Percentiles rank a stretch among this genome's conserved stretches.
phyloP scores from a whole-genome alignment of 176 grass and related monocot species.

The Avena eriantha region DNA sequence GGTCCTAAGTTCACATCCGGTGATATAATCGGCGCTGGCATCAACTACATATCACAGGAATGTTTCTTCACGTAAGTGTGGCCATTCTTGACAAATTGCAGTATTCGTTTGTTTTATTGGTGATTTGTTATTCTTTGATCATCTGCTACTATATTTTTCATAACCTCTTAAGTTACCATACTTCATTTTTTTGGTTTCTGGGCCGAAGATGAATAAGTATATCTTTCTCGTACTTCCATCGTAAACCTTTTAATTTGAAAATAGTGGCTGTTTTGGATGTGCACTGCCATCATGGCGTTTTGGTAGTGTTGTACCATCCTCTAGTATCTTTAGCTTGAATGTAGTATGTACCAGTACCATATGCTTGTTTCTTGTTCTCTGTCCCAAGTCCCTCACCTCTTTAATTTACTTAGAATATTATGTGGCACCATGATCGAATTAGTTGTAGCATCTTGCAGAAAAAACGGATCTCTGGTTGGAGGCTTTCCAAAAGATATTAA shows the following conservation, averaged over 20 bases:
- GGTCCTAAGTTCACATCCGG: constrained; percentile 92
- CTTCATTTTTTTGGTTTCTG: not conserved
- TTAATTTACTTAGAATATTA: constrained; percentile 21
- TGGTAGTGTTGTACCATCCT: constrained; percentile 11
- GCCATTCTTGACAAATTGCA: constrained; percentile 2
- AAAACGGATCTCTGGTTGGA: constrained; percentile 89
- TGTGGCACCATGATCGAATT: constrained; percentile 23
- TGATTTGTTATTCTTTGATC: constrained; percentile 18
- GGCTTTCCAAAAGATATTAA: constrained; percentile 76
- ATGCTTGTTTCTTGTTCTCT: constrained; percentile 28
- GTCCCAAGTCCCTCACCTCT: not conserved
- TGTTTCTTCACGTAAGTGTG: constrained; percentile 97
- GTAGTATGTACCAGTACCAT: not conserved
- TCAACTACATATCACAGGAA: constrained; percentile 85
- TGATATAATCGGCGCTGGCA: constrained; percentile 84
- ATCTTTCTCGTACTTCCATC: not conserved
- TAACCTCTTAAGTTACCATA: not conserved
- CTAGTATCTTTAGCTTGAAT: constrained; percentile 21
- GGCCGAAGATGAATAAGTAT: not conserved
- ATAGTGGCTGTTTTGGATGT: constrained; percentile 35
- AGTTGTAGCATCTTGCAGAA: constrained; percentile 53
- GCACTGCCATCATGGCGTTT: not conserved
- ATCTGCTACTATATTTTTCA: not conserved
- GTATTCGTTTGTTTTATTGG: constrained; percentile 20
- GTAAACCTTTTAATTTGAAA: constrained; percentile 11